These are phyloP conservation scores for Astrothelium subdiscretum DNA, from an alignment of 495 filamentous ascomycete species.

Conservation along the genomic window DNA sequence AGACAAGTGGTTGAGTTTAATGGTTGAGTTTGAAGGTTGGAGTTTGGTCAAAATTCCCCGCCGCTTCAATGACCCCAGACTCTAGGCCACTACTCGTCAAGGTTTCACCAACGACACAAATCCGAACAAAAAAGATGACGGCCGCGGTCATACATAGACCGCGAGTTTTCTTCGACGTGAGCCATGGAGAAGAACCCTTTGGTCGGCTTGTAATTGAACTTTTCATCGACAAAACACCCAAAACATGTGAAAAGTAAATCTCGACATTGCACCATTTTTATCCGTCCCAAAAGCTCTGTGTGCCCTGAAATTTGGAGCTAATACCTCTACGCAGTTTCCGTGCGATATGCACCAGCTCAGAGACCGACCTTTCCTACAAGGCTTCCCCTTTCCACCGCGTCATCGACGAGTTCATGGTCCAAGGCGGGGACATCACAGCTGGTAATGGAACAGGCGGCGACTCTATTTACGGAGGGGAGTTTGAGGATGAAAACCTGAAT, in stretches of 20 bases:
- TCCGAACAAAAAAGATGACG: constrained; percentile 3
- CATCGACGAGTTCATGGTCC: constrained; percentile 37
- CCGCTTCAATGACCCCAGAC: no score
- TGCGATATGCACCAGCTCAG: constrained; percentile 23
- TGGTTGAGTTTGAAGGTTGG: neutral
- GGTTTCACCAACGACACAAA: neutral
- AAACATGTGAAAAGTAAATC: constrained; percentile 39
- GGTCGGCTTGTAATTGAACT: constrained; percentile 36
- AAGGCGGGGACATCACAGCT: constrained; percentile 35
- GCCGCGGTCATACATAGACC: constrained; percentile 16
- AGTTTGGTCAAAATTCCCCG: constrained; percentile 1
- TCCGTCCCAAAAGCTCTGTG: neutral
- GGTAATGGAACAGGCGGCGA: constrained; percentile 33
- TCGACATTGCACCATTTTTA: neutral
- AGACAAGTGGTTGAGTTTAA: neutral
- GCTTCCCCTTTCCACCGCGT: constrained; percentile 32
- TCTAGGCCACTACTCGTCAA: neutral
- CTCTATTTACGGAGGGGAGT: constrained; percentile 29
- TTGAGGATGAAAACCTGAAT: constrained; percentile 34
- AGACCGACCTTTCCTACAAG: constrained; percentile 22
- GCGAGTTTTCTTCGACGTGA: constrained; percentile 31
- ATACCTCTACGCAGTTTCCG: constrained; percentile 21
- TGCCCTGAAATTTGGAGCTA: neutral
- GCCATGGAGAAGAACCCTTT: constrained; percentile 27
- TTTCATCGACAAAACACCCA: constrained; percentile 34